Percentiles rank a stretch among this genome's conserved stretches.
Evolutionary conservation across 495 filamentous ascomycete genomes (phyloP).

Genomic region (Penicillium silybi): DNA sequence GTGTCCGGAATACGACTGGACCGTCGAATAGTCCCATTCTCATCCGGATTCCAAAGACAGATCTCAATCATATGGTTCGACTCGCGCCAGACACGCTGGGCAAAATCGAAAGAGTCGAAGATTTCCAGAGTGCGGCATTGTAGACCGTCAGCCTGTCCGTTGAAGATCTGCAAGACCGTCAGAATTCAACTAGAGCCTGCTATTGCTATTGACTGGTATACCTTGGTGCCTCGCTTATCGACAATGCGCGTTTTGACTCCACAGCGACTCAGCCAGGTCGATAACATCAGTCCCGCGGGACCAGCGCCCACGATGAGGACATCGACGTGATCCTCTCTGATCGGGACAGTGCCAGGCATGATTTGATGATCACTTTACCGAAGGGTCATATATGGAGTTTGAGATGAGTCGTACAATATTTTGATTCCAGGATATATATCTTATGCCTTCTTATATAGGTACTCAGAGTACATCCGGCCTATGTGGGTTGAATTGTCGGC

Average conservation of each 20-base stretch:
- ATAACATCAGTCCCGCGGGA: constrained; percentile 60
- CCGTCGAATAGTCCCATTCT: constrained; percentile 46
- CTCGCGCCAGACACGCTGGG: constrained; percentile 56
- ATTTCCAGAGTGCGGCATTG: constrained; percentile 58
- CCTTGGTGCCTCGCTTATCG: constrained; percentile 54
- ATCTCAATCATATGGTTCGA: constrained; percentile 53
- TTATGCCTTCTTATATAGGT: neutral
- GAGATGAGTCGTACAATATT: no score
- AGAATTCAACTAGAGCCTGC: neutral
- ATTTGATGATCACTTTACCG: no score
- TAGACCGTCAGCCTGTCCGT: constrained; percentile 59
- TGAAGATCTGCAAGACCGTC: constrained; percentile 25
- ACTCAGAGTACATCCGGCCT: neutral
- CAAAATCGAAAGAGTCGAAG: constrained; percentile 60
- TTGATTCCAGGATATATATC: no score
- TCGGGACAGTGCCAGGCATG: constrained; percentile 5
- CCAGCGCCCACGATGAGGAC: constrained; percentile 60
- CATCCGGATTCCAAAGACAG: constrained; percentile 38
- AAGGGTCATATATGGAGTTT: neutral
- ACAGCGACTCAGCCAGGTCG: constrained; percentile 55
- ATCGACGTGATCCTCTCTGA: constrained; percentile 15
- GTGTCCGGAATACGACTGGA: constrained; percentile 54
- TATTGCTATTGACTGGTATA: constrained; percentile 27
- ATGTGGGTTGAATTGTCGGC: neutral
- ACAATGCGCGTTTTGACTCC: constrained; percentile 54